These are phyloP conservation scores for Dactylellina sp. DNA, from an alignment of 2,329 filamentous ascomycete genomes.

Conservation along the genomic window DNA sequence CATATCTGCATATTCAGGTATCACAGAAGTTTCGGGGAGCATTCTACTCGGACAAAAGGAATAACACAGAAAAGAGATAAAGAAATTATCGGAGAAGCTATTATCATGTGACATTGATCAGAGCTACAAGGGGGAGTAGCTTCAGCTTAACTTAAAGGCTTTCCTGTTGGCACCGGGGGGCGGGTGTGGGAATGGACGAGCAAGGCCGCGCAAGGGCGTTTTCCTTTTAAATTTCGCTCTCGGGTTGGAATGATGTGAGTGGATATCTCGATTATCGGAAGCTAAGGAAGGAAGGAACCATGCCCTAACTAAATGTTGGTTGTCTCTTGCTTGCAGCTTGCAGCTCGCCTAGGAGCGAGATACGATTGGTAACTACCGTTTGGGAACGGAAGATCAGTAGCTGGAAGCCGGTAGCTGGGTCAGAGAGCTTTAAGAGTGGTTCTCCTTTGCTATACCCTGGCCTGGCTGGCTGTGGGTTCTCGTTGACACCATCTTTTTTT, in stretches of 20 bases:
- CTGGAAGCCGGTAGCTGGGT: neutral
- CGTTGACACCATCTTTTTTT: slow-evolving; percentile 10
- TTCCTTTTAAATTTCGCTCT: neutral
- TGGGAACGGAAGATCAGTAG: slow-evolving; percentile 33
- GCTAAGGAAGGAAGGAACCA: slow-evolving; percentile 12
- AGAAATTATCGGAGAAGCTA: no score
- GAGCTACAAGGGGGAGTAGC: slow-evolving; percentile 17
- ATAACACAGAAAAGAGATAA: no score
- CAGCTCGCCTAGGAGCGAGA: slow-evolving; percentile 54
- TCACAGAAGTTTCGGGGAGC: no score
- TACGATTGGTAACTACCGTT: slow-evolving; percentile 36
- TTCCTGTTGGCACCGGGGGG: no score
- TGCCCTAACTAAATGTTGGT: no score
- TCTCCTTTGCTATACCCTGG: slow-evolving; percentile 27
- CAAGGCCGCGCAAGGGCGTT: slow-evolving; percentile 14
- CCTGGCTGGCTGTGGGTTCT: slow-evolving; percentile 15
- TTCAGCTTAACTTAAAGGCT: no score
- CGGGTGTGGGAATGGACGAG: slow-evolving; percentile 38
- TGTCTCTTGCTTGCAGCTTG: slow-evolving; percentile 33
- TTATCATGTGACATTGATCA: slow-evolving; percentile 21
- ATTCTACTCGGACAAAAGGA: no score
- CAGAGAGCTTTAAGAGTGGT: neutral
- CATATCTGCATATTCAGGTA: no score
- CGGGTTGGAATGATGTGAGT: slow-evolving; percentile 36
- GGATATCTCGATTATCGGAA: slow-evolving; percentile 46